These are phyloP conservation scores for Aphanomyces invadans DNA, from an alignment of 352 stramenopile species.

Conservation along the genomic window DNA sequence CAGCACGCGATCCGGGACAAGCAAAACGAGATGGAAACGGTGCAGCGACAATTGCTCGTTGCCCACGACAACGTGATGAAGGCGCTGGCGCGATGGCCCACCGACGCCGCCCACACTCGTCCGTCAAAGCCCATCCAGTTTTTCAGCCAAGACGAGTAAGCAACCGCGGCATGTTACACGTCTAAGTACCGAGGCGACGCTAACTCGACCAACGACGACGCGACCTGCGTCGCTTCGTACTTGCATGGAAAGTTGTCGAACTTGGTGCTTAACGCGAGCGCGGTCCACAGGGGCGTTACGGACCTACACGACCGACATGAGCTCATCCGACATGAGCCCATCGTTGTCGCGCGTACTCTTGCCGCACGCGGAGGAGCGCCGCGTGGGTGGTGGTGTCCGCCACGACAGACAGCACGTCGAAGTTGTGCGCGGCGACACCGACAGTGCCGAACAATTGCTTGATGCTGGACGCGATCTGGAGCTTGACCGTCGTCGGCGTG, in stretches of 20 bases:
- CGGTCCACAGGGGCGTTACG: neutral
- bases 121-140: neutral
- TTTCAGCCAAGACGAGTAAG: too few relatives aligned
- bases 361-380: neutral
- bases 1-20: neutral
- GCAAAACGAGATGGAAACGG: neutral
- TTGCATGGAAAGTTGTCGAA: neutral
- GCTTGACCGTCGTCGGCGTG: neutral
- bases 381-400: too few relatives aligned
- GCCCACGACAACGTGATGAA: neutral
- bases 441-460: neutral
- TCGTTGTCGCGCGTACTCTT: too few relatives aligned
- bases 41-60: neutral
- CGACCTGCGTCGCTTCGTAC: neutral
- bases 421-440: neutral
- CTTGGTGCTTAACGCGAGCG: neutral
- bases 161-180: too few relatives aligned
- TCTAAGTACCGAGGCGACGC: neutral
- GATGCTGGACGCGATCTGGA: neutral
- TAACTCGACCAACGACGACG: neutral
- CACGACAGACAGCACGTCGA: neutral
- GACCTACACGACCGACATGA: too few relatives aligned
- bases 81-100: neutral
- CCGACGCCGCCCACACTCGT: neutral
- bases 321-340: too few relatives aligned